These are phyloP conservation scores for Cyclanthera cordifolia DNA, from an alignment of 306 rosid species.

Conservation along the genomic window DNA sequence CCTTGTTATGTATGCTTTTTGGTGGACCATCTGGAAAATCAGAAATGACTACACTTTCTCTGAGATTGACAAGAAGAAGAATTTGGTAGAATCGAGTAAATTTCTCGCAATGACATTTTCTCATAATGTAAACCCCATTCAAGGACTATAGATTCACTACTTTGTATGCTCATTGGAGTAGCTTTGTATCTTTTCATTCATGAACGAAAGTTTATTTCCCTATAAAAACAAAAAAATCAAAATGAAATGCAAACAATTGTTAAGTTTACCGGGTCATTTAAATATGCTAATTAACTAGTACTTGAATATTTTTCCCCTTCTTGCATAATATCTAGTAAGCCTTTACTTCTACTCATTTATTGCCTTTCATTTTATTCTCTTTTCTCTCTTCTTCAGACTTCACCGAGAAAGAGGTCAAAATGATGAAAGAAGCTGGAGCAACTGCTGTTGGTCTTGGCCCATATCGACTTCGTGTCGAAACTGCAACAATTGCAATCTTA, in stretches of 20 bases:
- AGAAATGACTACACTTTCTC: no score
- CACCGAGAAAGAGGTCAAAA: slow-evolving; percentile 54
- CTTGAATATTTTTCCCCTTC: not conserved
- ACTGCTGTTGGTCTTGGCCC: slow-evolving; percentile 69
- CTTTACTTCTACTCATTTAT: not conserved
- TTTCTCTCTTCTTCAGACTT: slow-evolving; percentile 38
- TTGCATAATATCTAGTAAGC: not conserved
- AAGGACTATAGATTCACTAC: no score
- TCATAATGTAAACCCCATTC: no score
- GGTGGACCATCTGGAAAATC: no score
- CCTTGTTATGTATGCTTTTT: no score
- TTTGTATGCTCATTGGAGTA: no score
- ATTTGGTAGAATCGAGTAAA: no score
- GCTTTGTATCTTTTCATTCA: no score
- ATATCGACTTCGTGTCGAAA: slow-evolving; percentile 80
- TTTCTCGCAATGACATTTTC: no score
- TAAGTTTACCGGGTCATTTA: not conserved
- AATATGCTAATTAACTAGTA: not conserved
- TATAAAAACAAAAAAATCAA: no score
- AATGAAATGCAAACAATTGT: not conserved
- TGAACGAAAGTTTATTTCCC: no score
- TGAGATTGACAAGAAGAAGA: no score
- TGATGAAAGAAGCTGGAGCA: slow-evolving; percentile 71
- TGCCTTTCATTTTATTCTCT: not conserved
- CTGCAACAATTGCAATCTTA: slow-evolving; percentile 75